Percentiles rank a stretch among this genome's conserved stretches.
Evolutionary conservation across 176 grass and related monocot species (phyloP).

Genomic region (Lolium perenne): DNA sequence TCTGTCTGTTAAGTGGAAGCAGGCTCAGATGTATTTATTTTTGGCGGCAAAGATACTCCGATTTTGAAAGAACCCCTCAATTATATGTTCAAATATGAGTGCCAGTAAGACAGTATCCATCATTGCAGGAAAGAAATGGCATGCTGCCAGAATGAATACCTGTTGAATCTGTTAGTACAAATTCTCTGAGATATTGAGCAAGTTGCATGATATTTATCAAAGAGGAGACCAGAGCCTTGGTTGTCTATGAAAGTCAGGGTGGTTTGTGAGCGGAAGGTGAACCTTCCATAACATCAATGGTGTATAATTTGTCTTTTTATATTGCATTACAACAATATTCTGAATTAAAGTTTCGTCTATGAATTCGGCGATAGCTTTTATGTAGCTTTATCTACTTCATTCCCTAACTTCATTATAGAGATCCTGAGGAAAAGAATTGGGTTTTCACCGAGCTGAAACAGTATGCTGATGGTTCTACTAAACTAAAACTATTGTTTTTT

Average conservation of each 20-base stretch:
- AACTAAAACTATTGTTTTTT: no score
- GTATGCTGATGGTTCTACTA: no score
- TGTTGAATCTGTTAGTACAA: not conserved
- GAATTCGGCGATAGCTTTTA: no score
- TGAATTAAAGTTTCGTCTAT: no score
- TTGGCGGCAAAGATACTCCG: not conserved
- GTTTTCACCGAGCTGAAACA: no score
- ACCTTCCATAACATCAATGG: not conserved
- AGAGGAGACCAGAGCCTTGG: not conserved
- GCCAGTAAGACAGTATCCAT: not conserved
- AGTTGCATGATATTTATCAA: slow-evolving; percentile 10
- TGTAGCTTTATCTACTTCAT: no score
- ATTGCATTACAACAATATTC: no score
- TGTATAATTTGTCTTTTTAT: not conserved
- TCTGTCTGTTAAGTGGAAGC: slow-evolving; percentile 10
- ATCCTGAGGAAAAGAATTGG: no score
- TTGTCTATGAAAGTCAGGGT: not conserved
- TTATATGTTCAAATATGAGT: slow-evolving; percentile 36
- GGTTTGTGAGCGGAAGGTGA: not conserved
- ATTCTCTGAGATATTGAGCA: not conserved
- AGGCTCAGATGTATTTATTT: slow-evolving; percentile 13
- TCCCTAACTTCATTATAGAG: no score
- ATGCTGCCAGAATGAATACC: slow-evolving; percentile 30
- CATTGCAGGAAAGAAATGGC: not conserved
- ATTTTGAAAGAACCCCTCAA: slow-evolving; percentile 10